phyloP scores from a whole-genome alignment of 352 stramenopile genomes.

The Phytophthora melonis region DNA sequence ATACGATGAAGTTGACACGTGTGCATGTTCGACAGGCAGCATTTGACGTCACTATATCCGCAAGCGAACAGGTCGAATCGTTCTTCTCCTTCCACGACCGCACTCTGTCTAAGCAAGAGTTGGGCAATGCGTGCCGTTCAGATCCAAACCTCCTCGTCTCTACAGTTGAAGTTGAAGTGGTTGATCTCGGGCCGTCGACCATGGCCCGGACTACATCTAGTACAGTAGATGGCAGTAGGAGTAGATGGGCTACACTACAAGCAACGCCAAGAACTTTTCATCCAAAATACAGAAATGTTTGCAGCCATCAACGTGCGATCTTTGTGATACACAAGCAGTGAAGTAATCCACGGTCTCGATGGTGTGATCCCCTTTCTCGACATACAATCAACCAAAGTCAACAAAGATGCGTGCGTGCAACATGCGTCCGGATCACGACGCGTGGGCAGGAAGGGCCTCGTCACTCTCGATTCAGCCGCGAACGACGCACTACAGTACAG shows the following conservation, averaged over 20 bases:
- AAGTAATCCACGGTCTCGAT: no score
- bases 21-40: no score
- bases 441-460: constrained; percentile 10
- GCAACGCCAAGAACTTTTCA: no score
- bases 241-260: no score
- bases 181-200: not conserved
- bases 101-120: no score
- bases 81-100: no score
- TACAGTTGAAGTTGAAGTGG: constrained; percentile 21
- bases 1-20: no score
- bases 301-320: not conserved
- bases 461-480: constrained; percentile 5
- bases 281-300: not conserved
- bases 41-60: no score
- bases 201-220: no score
- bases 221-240: no score
- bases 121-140: not conserved
- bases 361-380: constrained; percentile 3
- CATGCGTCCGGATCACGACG: constrained; percentile 1
- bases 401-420: constrained; percentile 23
- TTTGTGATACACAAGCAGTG: not conserved
- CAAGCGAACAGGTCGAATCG: no score
- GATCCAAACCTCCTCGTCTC: not conserved
- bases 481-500: not conserved
- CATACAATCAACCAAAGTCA: not conserved